Evolutionary conservation across 2,329 filamentous ascomycete genomes (phyloP).

Genomic region (Colletotrichum sp.): DNA sequence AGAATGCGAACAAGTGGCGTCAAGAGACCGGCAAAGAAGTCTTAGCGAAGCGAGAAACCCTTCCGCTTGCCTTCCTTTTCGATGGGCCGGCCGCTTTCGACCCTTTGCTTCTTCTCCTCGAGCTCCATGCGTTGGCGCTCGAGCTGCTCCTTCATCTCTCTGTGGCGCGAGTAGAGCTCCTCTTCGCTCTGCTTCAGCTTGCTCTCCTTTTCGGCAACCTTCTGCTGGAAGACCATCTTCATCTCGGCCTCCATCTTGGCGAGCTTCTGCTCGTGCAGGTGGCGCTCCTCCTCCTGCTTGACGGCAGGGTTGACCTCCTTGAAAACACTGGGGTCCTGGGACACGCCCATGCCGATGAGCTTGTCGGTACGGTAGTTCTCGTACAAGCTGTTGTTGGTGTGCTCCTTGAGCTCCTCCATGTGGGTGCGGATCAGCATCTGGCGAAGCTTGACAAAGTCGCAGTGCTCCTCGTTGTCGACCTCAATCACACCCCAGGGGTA

Average conservation of each 20-base stretch:
- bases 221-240: constrained; percentile 99
- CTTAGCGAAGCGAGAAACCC: constrained; percentile 97
- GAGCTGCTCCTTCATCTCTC: constrained; percentile 99
- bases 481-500: constrained; percentile 99
- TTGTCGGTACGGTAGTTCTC: constrained; percentile 99
- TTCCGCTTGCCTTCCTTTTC: constrained; percentile 99
- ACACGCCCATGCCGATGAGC: constrained; percentile 97
- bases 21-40: constrained; percentile 12
- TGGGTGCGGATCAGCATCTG: constrained; percentile 99
- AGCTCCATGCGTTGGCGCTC: constrained; percentile 93
- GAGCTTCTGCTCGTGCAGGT: constrained; percentile 98
- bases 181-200: constrained; percentile 99
- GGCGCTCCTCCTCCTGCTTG: constrained; percentile 99
- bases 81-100: constrained; percentile 94
- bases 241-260: constrained; percentile 99
- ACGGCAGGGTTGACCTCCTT: constrained; percentile 99
- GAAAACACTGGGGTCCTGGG: constrained; percentile 98
- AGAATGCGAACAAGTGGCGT: constrained; percentile 11
- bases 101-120: constrained; percentile 95
- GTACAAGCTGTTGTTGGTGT: constrained; percentile 98
- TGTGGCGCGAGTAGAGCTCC: constrained; percentile 95
- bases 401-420: constrained; percentile 99
- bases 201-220: constrained; percentile 99
- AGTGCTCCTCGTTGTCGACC: constrained; percentile 99
- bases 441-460: constrained; percentile 98